Percentiles rank a stretch among this genome's conserved stretches.
phyloP scores from a whole-genome alignment of 2,329 filamentous ascomycete genomes.

The Colletotrichum godetiae region DNA sequence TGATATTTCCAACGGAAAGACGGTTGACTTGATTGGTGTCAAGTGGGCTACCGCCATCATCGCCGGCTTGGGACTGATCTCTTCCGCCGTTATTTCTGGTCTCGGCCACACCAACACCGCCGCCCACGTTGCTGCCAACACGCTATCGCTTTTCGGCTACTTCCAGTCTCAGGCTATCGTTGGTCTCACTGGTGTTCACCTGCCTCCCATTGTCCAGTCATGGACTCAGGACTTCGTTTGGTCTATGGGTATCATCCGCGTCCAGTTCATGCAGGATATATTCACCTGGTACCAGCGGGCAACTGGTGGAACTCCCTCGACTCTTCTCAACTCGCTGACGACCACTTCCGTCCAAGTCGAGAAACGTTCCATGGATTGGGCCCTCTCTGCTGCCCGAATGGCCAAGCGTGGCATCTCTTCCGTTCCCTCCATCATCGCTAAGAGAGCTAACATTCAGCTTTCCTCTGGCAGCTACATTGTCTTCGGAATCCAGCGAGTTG shows the following conservation, averaged over 20 bases:
- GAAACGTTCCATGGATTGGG: slow-evolving; percentile 62
- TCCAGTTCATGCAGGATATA: slow-evolving; percentile 88
- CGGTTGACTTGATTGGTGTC: slow-evolving; percentile 87
- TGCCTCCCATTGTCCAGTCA: slow-evolving; percentile 88
- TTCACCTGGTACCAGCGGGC: slow-evolving; percentile 96
- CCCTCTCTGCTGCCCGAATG: slow-evolving; percentile 46
- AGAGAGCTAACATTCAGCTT: slow-evolving; percentile 66
- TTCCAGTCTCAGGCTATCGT: slow-evolving; percentile 95
- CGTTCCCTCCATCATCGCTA: slow-evolving; percentile 50
- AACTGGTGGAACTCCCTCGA: slow-evolving; percentile 87
- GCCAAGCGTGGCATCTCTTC: slow-evolving; percentile 59
- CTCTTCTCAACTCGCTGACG: slow-evolving; percentile 78
- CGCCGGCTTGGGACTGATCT: slow-evolving; percentile 83
- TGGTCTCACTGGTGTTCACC: slow-evolving; percentile 81
- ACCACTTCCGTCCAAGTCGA: slow-evolving; percentile 86
- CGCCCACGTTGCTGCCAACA: slow-evolving; percentile 92
- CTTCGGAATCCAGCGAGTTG: slow-evolving; percentile 88
- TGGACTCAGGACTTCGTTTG: slow-evolving; percentile 99
- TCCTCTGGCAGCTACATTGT: slow-evolving; percentile 71
- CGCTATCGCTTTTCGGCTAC: slow-evolving; percentile 92
- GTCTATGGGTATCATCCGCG: slow-evolving; percentile 94
- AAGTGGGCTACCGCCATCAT: slow-evolving; percentile 92
- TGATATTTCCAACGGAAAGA: slow-evolving; percentile 89
- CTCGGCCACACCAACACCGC: slow-evolving; percentile 94
- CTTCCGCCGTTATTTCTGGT: slow-evolving; percentile 89